Evolutionary conservation across 257 asterid species (phyloP).

Genomic region (Marsdenia floribunda): DNA sequence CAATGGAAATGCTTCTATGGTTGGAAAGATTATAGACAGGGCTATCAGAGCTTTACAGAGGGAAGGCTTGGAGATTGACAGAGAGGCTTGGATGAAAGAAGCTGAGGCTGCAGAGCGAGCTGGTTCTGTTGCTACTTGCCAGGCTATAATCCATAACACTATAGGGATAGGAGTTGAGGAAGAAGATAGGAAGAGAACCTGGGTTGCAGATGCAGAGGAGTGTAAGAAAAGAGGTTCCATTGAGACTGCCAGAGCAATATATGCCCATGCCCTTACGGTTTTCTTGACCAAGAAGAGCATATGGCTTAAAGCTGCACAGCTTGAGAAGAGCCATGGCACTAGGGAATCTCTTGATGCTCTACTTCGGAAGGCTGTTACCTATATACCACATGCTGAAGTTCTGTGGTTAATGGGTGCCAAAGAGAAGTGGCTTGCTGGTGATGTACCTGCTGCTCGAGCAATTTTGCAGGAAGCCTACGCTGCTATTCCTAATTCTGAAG

Average conservation of each 20-base stretch:
- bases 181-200: conserved; percentile 89
- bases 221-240: conserved; percentile 87
- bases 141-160: conserved; percentile 74
- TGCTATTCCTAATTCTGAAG: conserved; percentile 92
- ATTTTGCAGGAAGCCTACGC: conserved; percentile 94
- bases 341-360: conserved; percentile 77
- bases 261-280: conserved; percentile 72
- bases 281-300: conserved; percentile 87
- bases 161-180: conserved; percentile 87
- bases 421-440: conserved; percentile 99
- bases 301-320: conserved; percentile 99
- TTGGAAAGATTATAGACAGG: conserved; percentile 73
- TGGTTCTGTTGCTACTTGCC: conserved; percentile 79
- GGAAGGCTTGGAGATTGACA: conserved; percentile 80
- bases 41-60: conserved; percentile 78
- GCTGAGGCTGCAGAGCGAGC: conserved; percentile 95
- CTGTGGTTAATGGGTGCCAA: conserved; percentile 97
- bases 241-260: conserved; percentile 89
- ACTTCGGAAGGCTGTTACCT: conserved; percentile 79
- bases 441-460: conserved; percentile 90
- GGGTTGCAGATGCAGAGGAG: conserved; percentile 99
- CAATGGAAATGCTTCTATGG: conserved; percentile 61
- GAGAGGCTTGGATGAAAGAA: conserved; percentile 94
- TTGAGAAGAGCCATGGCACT: conserved; percentile 89
- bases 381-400: conserved; percentile 84